Conservation (phyloP, 139 green algal genomes). For the Chlorella sp. region DNA sequence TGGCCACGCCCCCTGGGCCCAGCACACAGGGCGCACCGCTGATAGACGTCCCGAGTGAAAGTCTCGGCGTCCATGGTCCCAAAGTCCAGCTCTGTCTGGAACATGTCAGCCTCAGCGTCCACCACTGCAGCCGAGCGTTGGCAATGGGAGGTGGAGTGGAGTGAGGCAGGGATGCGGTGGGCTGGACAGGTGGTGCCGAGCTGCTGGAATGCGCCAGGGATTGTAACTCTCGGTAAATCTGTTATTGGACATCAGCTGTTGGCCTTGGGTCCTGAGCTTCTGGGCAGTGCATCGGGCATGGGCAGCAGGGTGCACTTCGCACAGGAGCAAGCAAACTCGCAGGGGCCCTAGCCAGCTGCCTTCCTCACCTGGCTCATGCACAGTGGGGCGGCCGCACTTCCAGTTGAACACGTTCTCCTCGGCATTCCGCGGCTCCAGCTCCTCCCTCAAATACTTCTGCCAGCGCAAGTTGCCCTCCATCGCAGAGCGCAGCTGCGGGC, state of each 20-base stretch:
- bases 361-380: conserved; percentile 32
- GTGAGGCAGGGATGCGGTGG: too few species aligned
- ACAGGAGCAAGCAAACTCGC: too few species aligned
- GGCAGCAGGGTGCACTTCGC: neutral
- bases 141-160: too few species aligned
- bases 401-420: conserved; percentile 42
- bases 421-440: conserved; percentile 43
- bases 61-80: conserved; percentile 19
- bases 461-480: neutral
- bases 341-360: neutral
- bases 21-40: conserved; percentile 14
- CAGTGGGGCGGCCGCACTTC: conserved; percentile 49
- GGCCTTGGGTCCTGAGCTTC: too few species aligned
- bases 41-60: conserved; percentile 40
- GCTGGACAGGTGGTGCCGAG: too few species aligned
- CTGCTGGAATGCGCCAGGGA: too few species aligned
- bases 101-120: conserved; percentile 38
- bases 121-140: neutral
- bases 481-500: neutral
- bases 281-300: too few species aligned
- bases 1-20: too few species aligned
- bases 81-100: conserved; percentile 46
- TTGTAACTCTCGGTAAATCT: too few species aligned
- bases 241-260: too few species aligned
- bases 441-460: conserved; percentile 20